Base-by-base conservation (phyloP, 345 rosid genomes). In the Salix koriyanagi region DNA sequence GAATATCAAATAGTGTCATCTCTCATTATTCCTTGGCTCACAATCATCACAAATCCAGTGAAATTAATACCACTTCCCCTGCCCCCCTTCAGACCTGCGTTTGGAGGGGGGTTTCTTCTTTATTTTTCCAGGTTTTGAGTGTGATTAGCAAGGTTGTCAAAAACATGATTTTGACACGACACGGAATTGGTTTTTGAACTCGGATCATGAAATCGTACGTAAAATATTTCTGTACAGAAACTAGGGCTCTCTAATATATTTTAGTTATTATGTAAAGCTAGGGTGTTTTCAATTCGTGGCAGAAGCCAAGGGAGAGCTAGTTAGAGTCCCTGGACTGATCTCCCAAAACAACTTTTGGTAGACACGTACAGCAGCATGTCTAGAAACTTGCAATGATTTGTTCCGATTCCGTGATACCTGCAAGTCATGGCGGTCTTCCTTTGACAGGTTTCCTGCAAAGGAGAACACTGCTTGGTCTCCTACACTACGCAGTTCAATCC, bases 111-210 rank as follows among this genome's bases (percentile, higher is more conserved):
- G 3, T 5, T 36, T 46, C 21, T 32, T 32, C 21, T 32, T 32
- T 60, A 15, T 25, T 42, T 34, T 37, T 58, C 16, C 44, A 52
- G 11, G 18, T 74, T 65, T 56, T 11, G 25, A n/a, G 76, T 25
- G 65, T 78, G 81, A 56, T 61, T 75, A 70, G 78, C 32, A 30
- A 30, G 32, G 32, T 30, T 30, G 32, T 30, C 32, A 30, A 30
- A 30, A 30, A 2, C 32, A 30, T 30, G 32, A 30, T 30, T 30
- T 30, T 30, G 30, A 30, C 30, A 30, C 30, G 2, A 30, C 30
- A 30, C 30, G 2, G 0, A 30, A 30, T 30, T 30, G 30, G 30
- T 30, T 30, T 30, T 30, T 30, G 30, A 30, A 30, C 30, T 30
- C 1, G 30, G 2, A 30, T 30, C 1, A 0, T 30, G 2, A 30